Evolutionary conservation across 1,284 basidiomycete genomes (phyloP).

Genomic region (Heliocybe sulcata): DNA sequence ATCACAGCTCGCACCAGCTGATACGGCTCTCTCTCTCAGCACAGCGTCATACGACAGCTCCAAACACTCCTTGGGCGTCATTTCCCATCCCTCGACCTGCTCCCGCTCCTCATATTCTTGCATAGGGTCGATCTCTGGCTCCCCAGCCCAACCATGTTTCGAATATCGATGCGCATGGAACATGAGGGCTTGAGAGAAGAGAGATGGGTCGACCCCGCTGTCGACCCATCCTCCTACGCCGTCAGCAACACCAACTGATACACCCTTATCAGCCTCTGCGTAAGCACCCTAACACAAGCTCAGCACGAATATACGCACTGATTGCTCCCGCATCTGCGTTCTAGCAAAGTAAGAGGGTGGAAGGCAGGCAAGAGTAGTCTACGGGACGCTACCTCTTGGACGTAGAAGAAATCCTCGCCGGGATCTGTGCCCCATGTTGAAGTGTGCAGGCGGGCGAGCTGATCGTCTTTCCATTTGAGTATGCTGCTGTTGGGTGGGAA

Average conservation of each 20-base stretch:
- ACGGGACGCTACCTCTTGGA: conserved; percentile 47
- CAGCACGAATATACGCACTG: conserved; percentile 45
- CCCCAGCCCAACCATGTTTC: conserved; percentile 66
- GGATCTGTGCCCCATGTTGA: conserved; percentile 35
- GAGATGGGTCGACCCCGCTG: conserved; percentile 77
- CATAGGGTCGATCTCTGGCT: conserved; percentile 48
- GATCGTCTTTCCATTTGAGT: conserved; percentile 65
- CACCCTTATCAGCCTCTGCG: conserved; percentile 37
- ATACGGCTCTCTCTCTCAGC: conserved; percentile 58
- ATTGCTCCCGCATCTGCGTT: conserved; percentile 65
- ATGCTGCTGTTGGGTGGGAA: conserved; percentile 61
- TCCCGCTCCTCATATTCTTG: conserved; percentile 36
- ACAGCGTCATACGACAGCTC: conserved; percentile 71
- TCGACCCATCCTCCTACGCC: conserved; percentile 70
- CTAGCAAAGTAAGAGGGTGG: background rate
- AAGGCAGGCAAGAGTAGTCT: background rate
- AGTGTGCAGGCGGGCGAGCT: conserved; percentile 39
- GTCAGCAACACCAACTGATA: conserved; percentile 70
- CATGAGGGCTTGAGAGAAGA: conserved; percentile 63
- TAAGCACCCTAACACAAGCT: background rate
- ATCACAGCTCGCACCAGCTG: conserved; percentile 50
- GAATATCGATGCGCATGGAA: conserved; percentile 69
- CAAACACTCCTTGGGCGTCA: conserved; percentile 64
- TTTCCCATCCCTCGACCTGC: conserved; percentile 62
- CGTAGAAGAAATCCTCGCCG: conserved; percentile 78